phyloP scores from a whole-genome alignment of 768 basidiomycete genomes.

The Phlebiopsis flavidoalba region DNA sequence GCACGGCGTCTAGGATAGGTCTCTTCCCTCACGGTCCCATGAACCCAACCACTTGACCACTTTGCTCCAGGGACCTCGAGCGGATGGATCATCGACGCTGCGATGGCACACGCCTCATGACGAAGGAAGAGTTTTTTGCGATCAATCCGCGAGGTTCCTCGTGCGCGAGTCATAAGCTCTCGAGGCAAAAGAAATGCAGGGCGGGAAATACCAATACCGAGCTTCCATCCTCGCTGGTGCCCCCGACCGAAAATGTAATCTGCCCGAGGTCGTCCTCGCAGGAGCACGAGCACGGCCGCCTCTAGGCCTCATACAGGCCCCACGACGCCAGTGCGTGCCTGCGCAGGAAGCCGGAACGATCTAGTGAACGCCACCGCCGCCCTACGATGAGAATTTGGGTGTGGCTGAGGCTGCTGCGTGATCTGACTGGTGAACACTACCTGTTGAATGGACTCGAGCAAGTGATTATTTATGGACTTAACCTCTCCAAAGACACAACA shows the following conservation, averaged over 20 bases:
- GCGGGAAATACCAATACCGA: background rate
- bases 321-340: too few relatives aligned
- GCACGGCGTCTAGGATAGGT: too few relatives aligned
- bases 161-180: constrained; percentile 82
- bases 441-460: background rate
- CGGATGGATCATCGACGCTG: constrained; percentile 84
- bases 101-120: constrained; percentile 75
- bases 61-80: constrained; percentile 73
- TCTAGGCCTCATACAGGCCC: background rate
- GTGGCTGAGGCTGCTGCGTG: background rate
- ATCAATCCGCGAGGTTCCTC: constrained; percentile 90
- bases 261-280: background rate
- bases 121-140: constrained; percentile 91
- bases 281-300: background rate
- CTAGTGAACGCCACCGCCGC: constrained; percentile 1
- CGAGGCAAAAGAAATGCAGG: too few relatives aligned
- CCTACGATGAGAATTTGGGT: constrained; percentile 1
- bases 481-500: too few relatives aligned
- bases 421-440: background rate
- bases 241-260: constrained; percentile 1
- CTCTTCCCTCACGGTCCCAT: too few relatives aligned
- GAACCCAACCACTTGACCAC: background rate
- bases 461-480: background rate
- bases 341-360: background rate
- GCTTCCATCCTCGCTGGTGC: constrained; percentile 4